Conservation (phyloP, 1,284 basidiomycete species). For the Pterula multifida region DNA sequence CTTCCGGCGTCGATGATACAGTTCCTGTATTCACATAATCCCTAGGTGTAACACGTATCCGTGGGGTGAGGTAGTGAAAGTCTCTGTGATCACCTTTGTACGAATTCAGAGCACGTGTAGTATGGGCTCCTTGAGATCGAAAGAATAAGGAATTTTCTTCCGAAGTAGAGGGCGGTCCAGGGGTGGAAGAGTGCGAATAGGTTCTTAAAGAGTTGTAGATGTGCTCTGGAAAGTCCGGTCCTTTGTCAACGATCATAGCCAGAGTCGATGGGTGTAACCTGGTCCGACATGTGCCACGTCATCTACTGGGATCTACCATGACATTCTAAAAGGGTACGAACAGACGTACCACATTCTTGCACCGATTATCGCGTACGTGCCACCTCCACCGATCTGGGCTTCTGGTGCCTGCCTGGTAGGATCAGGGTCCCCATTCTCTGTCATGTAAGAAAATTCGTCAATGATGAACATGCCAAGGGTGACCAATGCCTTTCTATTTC, state of each 20-base stretch:
- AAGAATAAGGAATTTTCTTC: neutral
- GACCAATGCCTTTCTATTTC: constrained; percentile 27
- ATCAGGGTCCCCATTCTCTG: constrained; percentile 33
- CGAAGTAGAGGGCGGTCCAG: neutral
- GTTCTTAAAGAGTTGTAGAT: neutral
- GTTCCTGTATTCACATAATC: neutral
- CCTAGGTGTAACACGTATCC: constrained; percentile 56
- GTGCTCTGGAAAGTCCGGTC: constrained; percentile 60
- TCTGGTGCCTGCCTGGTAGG: constrained; percentile 9
- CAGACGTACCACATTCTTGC: constrained; percentile 62
- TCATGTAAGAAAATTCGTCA: constrained; percentile 62
- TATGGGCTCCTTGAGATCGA: constrained; percentile 13
- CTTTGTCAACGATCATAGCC: constrained; percentile 80
- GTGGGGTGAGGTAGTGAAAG: constrained; percentile 74
- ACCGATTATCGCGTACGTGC: constrained; percentile 69
- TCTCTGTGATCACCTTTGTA: constrained; percentile 68
- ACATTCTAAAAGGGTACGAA: too few relatives aligned
- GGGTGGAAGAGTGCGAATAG: neutral
- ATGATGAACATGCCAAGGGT: constrained; percentile 86
- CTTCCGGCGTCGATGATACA: constrained; percentile 25
- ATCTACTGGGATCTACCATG: constrained; percentile 3
- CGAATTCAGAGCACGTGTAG: constrained; percentile 70
- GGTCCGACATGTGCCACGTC: constrained; percentile 1
- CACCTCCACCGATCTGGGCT: constrained; percentile 80
- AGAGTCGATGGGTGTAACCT: constrained; percentile 55